phyloP scores from a whole-genome alignment of 371 early-diverging fungal species.

The Parasitella parasitica region DNA sequence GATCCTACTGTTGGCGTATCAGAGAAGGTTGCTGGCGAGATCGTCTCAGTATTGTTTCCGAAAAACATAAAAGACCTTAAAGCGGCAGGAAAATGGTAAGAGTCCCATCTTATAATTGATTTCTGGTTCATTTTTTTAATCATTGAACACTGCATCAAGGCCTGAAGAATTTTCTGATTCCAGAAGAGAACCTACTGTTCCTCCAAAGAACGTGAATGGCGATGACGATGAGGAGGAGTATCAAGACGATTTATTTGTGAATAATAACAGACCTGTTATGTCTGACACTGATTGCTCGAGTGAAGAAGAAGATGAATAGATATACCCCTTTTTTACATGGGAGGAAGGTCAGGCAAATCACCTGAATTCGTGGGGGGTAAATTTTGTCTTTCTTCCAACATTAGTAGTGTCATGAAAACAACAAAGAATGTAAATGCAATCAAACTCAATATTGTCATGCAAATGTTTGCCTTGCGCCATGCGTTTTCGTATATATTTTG shows the following conservation, averaged over 20 bases:
- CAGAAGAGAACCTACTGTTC: conserved; percentile 10
- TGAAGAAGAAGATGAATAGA: conserved; percentile 22
- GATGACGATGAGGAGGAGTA: conserved; percentile 27
- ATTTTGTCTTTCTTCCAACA: not conserved
- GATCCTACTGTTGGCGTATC: conserved; percentile 55
- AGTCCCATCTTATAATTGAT: not conserved
- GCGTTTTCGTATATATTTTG: conserved; percentile 15
- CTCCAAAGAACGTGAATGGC: not conserved
- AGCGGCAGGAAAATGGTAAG: conserved; percentile 63
- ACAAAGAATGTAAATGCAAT: not conserved
- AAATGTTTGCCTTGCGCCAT: conserved; percentile 18
- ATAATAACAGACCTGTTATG: conserved; percentile 59
- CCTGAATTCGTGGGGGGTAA: not conserved
- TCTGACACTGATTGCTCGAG: conserved; percentile 37
- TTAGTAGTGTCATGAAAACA: not conserved
- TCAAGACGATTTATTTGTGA: conserved; percentile 69
- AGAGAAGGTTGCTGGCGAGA: conserved; percentile 80
- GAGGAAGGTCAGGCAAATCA: not conserved
- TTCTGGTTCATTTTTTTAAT: not conserved
- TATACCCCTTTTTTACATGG: not conserved
- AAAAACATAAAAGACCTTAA: conserved; percentile 75
- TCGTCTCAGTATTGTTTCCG: conserved; percentile 72
- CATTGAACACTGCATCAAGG: conserved; percentile 11
- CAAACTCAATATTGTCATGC: conserved; percentile 7
- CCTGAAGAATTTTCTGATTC: conserved; percentile 39